A percentile compares a stretch with the other conserved stretches of the same genome.
phyloP scores from a whole-genome alignment of 768 basidiomycete genomes.

The Sutorius australiensis region DNA sequence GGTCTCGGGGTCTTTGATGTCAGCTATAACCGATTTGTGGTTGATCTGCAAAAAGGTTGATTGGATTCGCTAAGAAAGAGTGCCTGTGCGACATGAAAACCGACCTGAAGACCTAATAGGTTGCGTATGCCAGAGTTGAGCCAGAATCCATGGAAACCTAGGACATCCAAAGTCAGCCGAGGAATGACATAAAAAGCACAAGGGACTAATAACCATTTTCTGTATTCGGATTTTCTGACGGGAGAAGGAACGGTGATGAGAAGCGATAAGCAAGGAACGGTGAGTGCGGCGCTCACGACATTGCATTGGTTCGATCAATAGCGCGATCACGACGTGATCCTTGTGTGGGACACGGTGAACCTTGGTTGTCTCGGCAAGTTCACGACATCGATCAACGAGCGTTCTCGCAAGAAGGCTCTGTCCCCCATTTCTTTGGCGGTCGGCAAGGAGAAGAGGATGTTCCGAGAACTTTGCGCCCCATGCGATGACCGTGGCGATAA shows the following conservation, averaged over 20 bases:
- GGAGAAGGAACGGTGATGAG: slow-evolving; percentile 7
- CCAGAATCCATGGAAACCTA: slow-evolving; percentile 87
- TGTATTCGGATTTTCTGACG: slow-evolving; percentile 66
- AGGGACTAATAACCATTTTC: slow-evolving; percentile 52
- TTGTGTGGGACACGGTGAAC: slow-evolving; percentile 75
- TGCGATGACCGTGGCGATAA: slow-evolving; percentile 83
- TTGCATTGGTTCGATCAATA: slow-evolving; percentile 81
- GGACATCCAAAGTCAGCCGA: slow-evolving; percentile 14
- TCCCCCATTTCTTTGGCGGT: slow-evolving; percentile 64
- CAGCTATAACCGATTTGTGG: slow-evolving; percentile 73
- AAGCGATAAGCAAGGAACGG: background rate
- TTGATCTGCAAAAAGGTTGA: slow-evolving; percentile 55
- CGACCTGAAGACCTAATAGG: slow-evolving; percentile 70
- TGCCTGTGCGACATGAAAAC: slow-evolving; percentile 13
- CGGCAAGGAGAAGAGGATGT: slow-evolving; percentile 76
- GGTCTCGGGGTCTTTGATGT: slow-evolving; percentile 68
- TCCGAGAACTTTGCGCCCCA: slow-evolving; percentile 96
- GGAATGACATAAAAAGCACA: slow-evolving; percentile 11
- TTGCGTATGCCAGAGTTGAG: slow-evolving; percentile 73
- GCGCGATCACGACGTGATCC: slow-evolving; percentile 78
- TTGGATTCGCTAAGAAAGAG: slow-evolving; percentile 3
- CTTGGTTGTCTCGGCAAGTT: slow-evolving; percentile 83
- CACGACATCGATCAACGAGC: slow-evolving; percentile 75
- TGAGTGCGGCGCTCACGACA: slow-evolving; percentile 63
- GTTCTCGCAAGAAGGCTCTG: slow-evolving; percentile 77